These are phyloP conservation scores for Chlamydomonas eustigma DNA, from an alignment of 139 green algal species.

Conservation along the genomic window DNA sequence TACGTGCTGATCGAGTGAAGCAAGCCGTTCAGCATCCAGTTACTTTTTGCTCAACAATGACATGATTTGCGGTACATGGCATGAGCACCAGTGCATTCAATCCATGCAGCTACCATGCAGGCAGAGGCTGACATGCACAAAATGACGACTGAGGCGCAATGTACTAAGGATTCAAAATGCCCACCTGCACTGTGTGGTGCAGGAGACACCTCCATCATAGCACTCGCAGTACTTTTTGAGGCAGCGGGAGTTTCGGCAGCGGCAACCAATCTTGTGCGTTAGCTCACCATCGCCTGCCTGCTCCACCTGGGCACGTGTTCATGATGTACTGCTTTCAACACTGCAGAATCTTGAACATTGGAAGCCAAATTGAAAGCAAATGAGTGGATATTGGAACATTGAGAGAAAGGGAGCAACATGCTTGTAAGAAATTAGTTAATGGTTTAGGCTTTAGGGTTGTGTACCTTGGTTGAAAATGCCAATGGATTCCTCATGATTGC, in stretches of 20 bases:
- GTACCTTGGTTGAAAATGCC: background rate
- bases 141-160: no score
- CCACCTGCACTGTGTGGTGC: constrained; percentile 57
- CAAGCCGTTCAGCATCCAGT: no score
- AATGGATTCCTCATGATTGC: background rate
- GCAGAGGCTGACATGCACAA: no score
- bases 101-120: no score
- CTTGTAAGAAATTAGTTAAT: background rate
- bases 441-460: background rate
- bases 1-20: no score
- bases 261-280: constrained; percentile 64
- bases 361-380: background rate
- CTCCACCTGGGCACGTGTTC: constrained; percentile 8
- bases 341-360: background rate
- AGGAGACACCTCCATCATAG: constrained; percentile 54
- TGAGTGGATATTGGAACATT: no score
- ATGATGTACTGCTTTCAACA: background rate
- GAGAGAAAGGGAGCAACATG: background rate
- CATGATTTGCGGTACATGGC: no score
- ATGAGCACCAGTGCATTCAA: no score
- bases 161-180: no score
- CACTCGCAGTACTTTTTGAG: constrained; percentile 72
- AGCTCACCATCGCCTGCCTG: constrained; percentile 1
- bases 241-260: constrained; percentile 47
- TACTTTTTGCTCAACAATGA: no score